These are phyloP conservation scores for Neurospora pannonica DNA, from an alignment of 495 filamentous ascomycete genomes.

Conservation along the genomic window DNA sequence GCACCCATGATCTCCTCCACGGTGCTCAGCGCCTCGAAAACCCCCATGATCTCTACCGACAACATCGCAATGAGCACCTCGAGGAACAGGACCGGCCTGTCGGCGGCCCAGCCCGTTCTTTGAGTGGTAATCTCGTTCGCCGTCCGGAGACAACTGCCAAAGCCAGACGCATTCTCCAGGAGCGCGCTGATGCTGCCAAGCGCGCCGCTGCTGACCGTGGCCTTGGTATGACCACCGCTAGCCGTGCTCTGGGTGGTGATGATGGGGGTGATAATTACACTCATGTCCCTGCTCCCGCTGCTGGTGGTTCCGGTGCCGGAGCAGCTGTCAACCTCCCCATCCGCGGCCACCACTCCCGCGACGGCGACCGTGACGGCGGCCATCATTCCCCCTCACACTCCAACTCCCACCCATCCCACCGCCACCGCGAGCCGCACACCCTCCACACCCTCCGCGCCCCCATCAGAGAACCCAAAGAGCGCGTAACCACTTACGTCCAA, in stretches of 20 bases:
- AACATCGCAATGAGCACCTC: neutral
- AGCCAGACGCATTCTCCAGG: neutral
- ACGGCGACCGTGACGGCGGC: neutral
- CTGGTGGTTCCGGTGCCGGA: too few relatives aligned
- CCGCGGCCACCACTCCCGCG: neutral
- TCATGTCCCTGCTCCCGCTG: neutral
- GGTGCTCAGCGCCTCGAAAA: neutral
- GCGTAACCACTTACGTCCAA: neutral
- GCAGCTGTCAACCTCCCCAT: neutral
- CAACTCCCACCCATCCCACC: neutral
- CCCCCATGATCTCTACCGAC: neutral
- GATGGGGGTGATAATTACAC: neutral
- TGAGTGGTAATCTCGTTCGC: neutral
- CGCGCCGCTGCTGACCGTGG: neutral
- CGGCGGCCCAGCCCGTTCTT: neutral
- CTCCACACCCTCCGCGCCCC: neutral
- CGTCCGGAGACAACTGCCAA: neutral
- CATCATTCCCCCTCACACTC: neutral
- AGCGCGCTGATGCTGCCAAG: neutral
- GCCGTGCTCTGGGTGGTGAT: neutral
- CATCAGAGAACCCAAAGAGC: neutral
- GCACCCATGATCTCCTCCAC: neutral
- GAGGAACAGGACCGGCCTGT: neutral
- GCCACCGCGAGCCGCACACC: neutral
- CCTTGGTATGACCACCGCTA: neutral